Evolutionary conservation across 306 rosid species (phyloP).

Genomic region (Cotoneaster glaucophyllus): DNA sequence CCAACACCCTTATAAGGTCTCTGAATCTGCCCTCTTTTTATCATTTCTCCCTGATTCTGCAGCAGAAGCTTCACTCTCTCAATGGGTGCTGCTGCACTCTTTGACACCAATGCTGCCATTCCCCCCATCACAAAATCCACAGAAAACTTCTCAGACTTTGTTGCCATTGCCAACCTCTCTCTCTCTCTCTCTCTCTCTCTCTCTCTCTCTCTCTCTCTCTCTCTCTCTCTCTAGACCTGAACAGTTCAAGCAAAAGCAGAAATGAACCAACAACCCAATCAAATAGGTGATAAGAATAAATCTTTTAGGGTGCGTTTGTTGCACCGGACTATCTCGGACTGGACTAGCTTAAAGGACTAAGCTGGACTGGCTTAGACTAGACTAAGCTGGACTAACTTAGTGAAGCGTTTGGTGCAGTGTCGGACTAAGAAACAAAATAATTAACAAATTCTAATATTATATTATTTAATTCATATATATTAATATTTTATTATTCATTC

Average conservation of each 20-base stretch:
- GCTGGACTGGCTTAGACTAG: too few relatives aligned
- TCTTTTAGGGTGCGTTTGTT: not conserved
- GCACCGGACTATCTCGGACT: too few relatives aligned
- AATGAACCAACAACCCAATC: not conserved
- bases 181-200: constrained; percentile 2
- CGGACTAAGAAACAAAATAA: too few relatives aligned
- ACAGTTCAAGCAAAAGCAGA: not conserved
- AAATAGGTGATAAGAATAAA: not conserved
- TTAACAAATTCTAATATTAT: too few relatives aligned
- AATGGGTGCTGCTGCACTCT: constrained; percentile 79
- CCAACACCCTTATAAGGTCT: constrained; percentile 64
- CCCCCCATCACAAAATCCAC: constrained; percentile 81
- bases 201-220: too few relatives aligned
- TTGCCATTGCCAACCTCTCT: constrained; percentile 33
- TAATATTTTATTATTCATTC: too few relatives aligned
- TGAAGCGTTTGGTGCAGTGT: too few relatives aligned
- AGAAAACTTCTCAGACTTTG: constrained; percentile 59
- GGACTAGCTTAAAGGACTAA: too few relatives aligned
- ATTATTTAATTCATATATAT: too few relatives aligned
- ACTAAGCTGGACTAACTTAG: too few relatives aligned
- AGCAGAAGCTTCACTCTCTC: constrained; percentile 90
- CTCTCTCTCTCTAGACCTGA: too few relatives aligned
- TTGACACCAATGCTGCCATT: constrained; percentile 62
- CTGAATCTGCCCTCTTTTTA: constrained; percentile 74
- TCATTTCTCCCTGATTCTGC: constrained; percentile 95